These are phyloP conservation scores for Rhizopogon vinicolor DNA, from an alignment of 768 basidiomycete species.

Conservation along the genomic window DNA sequence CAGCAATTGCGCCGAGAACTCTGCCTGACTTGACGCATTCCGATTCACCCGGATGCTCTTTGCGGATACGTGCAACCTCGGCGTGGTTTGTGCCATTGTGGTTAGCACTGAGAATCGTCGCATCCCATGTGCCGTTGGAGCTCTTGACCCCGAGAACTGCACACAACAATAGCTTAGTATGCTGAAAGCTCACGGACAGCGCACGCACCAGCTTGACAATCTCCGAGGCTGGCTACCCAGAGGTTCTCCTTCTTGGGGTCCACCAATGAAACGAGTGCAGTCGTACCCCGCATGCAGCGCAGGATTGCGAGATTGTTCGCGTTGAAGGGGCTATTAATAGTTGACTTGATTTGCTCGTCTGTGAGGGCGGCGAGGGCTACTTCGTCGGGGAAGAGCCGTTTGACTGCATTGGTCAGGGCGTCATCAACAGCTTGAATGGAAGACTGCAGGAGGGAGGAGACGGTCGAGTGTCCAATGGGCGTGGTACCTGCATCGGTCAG, in stretches of 20 bases:
- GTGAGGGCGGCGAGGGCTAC: slow-evolving; percentile 26
- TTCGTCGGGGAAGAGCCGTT: slow-evolving; percentile 38
- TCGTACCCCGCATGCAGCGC: slow-evolving; percentile 49
- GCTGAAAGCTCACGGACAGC: background rate
- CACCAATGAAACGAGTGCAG: slow-evolving; percentile 43
- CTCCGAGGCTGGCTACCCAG: slow-evolving; percentile 56
- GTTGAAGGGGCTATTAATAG: slow-evolving; percentile 34
- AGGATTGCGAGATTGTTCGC: slow-evolving; percentile 31
- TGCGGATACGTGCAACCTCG: slow-evolving; percentile 36
- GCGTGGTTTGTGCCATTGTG: slow-evolving; percentile 44
- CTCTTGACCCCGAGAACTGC: slow-evolving; percentile 39
- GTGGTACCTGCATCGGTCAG: slow-evolving; percentile 2
- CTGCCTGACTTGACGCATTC: slow-evolving; percentile 40
- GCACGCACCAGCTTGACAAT: slow-evolving; percentile 46
- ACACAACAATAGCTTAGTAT: background rate
- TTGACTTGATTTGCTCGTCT: slow-evolving; percentile 33
- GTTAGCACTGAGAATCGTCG: slow-evolving; percentile 37
- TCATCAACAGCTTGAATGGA: slow-evolving; percentile 37
- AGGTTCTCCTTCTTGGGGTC: slow-evolving; percentile 39
- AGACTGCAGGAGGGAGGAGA: slow-evolving; percentile 29
- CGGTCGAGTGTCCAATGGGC: slow-evolving; percentile 7
- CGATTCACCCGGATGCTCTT: slow-evolving; percentile 43
- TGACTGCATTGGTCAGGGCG: slow-evolving; percentile 30
- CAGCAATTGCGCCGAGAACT: slow-evolving; percentile 51
- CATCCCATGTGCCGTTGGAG: slow-evolving; percentile 31